Evolutionary conservation across 2,329 filamentous ascomycete genomes (phyloP).

Genomic region (Zasmidium cellare): DNA sequence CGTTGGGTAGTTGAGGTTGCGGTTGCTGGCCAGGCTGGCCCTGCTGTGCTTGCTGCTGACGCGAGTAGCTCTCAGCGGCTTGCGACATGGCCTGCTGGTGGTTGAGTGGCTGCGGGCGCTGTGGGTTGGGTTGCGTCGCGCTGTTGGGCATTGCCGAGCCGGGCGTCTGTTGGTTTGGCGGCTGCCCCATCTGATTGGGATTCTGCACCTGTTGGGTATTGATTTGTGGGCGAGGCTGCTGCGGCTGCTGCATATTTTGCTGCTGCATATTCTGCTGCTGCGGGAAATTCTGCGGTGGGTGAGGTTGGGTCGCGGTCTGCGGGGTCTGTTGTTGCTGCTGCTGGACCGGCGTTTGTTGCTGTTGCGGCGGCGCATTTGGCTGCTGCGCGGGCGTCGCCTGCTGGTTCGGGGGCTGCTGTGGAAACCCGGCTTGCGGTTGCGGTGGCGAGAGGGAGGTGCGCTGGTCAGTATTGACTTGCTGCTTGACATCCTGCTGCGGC

Average conservation of each 20-base stretch:
- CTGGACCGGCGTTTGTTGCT: conserved; percentile 25
- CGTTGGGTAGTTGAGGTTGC: conserved; percentile 26
- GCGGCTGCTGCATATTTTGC: conserved; percentile 21
- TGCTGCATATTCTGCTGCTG: conserved; percentile 36
- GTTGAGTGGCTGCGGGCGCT: conserved; percentile 38
- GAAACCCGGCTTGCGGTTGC: conserved; percentile 21
- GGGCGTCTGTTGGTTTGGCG: conserved; percentile 20
- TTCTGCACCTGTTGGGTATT: conserved; percentile 24
- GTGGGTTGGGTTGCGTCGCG: conserved; percentile 20
- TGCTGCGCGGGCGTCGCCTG: conserved; percentile 22
- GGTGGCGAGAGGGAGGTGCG: conserved; percentile 16
- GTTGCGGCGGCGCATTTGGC: conserved; percentile 19
- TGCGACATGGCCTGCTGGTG: conserved; percentile 47
- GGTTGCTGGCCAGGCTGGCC: conserved; percentile 18
- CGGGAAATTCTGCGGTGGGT: conserved; percentile 32
- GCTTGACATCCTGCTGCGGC: conserved; percentile 13
- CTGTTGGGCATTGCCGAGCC: conserved; percentile 20
- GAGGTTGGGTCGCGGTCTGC: conserved; percentile 28
- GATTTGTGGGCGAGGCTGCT: conserved; percentile 24
- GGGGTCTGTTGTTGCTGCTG: conserved; percentile 36
- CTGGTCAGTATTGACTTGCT: conserved; percentile 17
- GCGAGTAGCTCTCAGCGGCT: conserved; percentile 28
- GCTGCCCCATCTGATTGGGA: conserved; percentile 19
- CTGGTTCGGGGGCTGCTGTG: conserved; percentile 17
- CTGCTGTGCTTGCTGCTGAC: conserved; percentile 21